Conservation (phyloP, 306 rosid species). For the Trifolium fragiferum region DNA sequence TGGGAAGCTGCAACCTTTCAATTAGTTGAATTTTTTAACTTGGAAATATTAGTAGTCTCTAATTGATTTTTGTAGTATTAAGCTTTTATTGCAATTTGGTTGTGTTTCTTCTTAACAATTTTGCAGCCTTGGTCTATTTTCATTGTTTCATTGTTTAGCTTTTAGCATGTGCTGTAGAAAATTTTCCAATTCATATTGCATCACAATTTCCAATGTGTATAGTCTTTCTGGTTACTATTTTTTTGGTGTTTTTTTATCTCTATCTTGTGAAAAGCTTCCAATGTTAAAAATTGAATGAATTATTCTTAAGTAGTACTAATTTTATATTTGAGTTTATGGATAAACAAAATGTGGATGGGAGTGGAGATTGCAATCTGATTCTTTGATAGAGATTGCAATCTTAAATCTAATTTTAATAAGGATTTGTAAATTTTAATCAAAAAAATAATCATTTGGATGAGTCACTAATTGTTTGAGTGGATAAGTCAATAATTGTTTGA, state of each 20-base stretch:
- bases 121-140: conserved; percentile 42
- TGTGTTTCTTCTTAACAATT: conserved; percentile 43
- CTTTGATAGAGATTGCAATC: too few relatives aligned
- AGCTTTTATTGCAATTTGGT: conserved; percentile 44
- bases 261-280: neutral
- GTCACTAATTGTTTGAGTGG: too few relatives aligned
- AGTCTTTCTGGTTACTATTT: neutral
- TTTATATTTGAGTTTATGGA: too few relatives aligned
- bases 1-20: conserved; percentile 43
- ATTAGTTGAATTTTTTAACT: conserved; percentile 39
- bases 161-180: conserved; percentile 40
- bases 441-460: too few relatives aligned
- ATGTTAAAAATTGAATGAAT: too few relatives aligned
- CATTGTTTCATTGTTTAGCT: conserved; percentile 40
- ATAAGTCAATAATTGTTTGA: too few relatives aligned
- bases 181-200: conserved; percentile 26
- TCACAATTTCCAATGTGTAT: conserved; percentile 36
- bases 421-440: too few relatives aligned
- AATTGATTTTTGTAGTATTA: conserved; percentile 39
- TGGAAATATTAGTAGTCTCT: conserved; percentile 35
- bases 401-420: too few relatives aligned
- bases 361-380: too few relatives aligned
- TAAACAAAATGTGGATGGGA: too few relatives aligned
- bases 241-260: conserved; percentile 4
- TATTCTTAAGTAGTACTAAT: too few relatives aligned